Percentiles rank a stretch among this genome's conserved stretches.
These are phyloP conservation scores for Fusarium chlamydosporum DNA, from an alignment of 2,329 filamentous ascomycete species.

Conservation along the genomic window DNA sequence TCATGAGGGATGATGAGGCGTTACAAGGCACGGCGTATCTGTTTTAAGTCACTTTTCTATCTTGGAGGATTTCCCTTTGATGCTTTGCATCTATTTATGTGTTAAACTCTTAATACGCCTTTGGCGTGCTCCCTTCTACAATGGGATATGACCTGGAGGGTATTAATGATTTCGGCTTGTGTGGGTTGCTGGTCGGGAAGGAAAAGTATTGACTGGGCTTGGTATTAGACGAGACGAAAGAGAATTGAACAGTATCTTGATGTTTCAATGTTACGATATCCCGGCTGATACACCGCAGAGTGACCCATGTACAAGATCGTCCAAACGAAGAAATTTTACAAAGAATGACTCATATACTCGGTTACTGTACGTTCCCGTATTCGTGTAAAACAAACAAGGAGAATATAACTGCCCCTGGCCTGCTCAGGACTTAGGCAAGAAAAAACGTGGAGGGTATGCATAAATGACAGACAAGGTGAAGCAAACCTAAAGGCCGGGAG, in stretches of 20 bases:
- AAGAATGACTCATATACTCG: not conserved
- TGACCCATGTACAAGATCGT: conserved; percentile 7
- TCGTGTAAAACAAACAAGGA: conserved; percentile 9
- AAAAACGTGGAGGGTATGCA: conserved; percentile 22
- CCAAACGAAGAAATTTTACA: conserved; percentile 4
- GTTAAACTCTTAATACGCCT: conserved; percentile 12
- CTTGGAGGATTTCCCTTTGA: conserved; percentile 23
- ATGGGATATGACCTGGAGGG: conserved; percentile 5
- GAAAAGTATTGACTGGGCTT: conserved; percentile 22
- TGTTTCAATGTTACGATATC: conserved; percentile 27
- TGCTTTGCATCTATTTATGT: conserved; percentile 7
- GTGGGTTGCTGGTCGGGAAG: conserved; percentile 37
- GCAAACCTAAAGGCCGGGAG: not conserved
- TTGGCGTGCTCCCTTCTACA: conserved; percentile 2
- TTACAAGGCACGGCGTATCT: conserved; percentile 29
- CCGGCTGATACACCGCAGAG: conserved; percentile 23
- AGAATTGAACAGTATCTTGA: conserved; percentile 36
- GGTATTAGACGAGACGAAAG: not conserved
- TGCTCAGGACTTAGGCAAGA: conserved; percentile 13
- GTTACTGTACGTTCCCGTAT: conserved; percentile 10
- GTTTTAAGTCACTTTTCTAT: conserved; percentile 9
- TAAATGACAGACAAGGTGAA: conserved; percentile 20
- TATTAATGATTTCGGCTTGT: conserved; percentile 20
- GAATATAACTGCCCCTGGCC: conserved; percentile 7
- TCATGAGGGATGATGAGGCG: conserved; percentile 36